These are phyloP conservation scores for Capsella rubella DNA, from an alignment of 441 rosid species.

Conservation along the genomic window DNA sequence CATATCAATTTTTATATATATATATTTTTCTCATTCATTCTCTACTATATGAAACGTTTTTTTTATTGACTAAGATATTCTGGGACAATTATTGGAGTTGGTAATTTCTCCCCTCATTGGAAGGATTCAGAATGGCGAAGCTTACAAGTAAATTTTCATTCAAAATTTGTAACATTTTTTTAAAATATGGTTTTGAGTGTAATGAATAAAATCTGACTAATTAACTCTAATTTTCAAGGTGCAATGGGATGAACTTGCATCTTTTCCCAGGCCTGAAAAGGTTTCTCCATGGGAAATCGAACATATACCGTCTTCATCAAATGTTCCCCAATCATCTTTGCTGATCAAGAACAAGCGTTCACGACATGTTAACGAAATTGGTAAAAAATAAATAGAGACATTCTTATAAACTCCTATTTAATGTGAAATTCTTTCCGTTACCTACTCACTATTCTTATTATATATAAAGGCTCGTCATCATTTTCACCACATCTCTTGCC, in stretches of 20 bases:
- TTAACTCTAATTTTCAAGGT: not conserved
- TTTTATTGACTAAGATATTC: not conserved
- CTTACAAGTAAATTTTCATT: not conserved
- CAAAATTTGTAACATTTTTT: not conserved
- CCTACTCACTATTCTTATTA: not conserved
- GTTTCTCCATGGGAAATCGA: slow-evolving; percentile 13
- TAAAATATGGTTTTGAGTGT: not conserved
- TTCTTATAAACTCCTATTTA: not conserved
- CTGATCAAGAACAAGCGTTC: not conserved
- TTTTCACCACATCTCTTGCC: slow-evolving; percentile 27
- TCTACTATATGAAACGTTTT: not conserved
- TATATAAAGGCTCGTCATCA: slow-evolving; percentile 37
- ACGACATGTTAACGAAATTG: not conserved
- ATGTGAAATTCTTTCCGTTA: not conserved
- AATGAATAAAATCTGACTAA: not conserved
- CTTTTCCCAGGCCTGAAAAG: not conserved
- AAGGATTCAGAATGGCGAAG: slow-evolving; percentile 13
- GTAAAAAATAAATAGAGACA: not conserved
- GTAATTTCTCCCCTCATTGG: not conserved
- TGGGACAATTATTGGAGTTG: not conserved
- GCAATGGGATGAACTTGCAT: not conserved
- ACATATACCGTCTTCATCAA: not conserved
- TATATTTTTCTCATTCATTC: not conserved
- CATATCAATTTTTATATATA: too few relatives aligned
- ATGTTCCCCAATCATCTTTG: not conserved